Evolutionary conservation across 163 green algal species (phyloP).

Genomic region (Volvox carteri): DNA sequence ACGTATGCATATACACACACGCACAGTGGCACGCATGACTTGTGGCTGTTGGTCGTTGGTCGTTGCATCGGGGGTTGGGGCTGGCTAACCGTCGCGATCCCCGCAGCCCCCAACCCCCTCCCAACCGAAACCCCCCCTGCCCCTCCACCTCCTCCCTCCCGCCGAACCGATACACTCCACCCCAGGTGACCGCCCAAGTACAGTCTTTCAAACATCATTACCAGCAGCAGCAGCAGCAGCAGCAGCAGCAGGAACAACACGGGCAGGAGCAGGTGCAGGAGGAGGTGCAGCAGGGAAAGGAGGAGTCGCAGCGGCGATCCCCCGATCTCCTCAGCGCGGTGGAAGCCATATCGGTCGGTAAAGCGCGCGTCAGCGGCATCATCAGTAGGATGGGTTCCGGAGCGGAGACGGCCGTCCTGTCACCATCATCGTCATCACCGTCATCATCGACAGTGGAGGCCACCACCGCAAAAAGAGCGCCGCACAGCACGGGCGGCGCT

Average conservation of each 20-base stretch:
- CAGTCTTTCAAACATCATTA: constrained; percentile 25
- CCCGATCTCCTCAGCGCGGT: neutral
- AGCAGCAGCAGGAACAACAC: neutral
- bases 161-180: neutral
- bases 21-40: too few relatives aligned
- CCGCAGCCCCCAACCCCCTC: too few relatives aligned
- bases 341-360: too few relatives aligned
- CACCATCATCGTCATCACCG: neutral
- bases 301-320: neutral
- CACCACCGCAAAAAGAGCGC: neutral
- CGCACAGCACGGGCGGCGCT: neutral
- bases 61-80: too few relatives aligned
- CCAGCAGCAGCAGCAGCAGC: constrained; percentile 5
- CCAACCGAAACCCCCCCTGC: neutral
- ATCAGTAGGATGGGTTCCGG: neutral
- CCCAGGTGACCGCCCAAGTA: constrained; percentile 35
- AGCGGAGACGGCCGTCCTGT: neutral
- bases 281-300: neutral
- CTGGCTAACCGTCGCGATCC: neutral
- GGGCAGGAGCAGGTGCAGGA: neutral
- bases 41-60: too few relatives aligned
- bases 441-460: neutral
- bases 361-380: too few relatives aligned
- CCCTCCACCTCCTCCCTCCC: neutral
- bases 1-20: too few relatives aligned